phyloP scores from a whole-genome alignment of 495 filamentous ascomycete species.

The Aspergillus indologenus region DNA sequence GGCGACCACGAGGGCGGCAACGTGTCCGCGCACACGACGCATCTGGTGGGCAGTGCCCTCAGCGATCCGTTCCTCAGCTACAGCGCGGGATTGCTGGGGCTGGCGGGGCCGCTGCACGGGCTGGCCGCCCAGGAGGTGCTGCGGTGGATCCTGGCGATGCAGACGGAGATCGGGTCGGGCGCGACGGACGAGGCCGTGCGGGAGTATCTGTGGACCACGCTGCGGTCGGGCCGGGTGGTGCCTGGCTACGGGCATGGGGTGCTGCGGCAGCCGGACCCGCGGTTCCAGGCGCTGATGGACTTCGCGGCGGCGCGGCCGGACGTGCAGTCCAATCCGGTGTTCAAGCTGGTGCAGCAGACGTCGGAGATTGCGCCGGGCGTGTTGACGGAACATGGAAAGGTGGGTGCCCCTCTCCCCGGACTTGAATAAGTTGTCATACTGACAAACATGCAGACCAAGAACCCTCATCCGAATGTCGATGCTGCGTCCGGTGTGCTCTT shows the following conservation, averaged over 20 bases:
- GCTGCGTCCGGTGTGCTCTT: conserved; percentile 88
- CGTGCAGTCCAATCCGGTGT: conserved; percentile 83
- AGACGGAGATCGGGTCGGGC: conserved; percentile 73
- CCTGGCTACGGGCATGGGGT: conserved; percentile 99
- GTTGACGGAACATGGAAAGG: conserved; percentile 88
- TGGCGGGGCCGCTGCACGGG: conserved; percentile 92
- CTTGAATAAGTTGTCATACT: not conserved
- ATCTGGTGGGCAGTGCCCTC: conserved; percentile 93
- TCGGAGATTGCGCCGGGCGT: conserved; percentile 77
- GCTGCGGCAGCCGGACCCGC: conserved; percentile 92
- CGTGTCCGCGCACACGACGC: conserved; percentile 94
- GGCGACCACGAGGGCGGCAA: conserved; percentile 98
- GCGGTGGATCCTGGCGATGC: conserved; percentile 93
- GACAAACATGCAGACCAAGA: conserved; percentile 68
- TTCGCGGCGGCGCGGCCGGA: conserved; percentile 82
- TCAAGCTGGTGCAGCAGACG: conserved; percentile 89
- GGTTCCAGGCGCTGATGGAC: conserved; percentile 94
- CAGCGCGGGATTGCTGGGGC: conserved; percentile 90
- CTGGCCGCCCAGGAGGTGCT: conserved; percentile 96
- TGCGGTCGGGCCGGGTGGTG: conserved; percentile 91
- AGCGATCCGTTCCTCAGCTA: conserved; percentile 95
- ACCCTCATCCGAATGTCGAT: conserved; percentile 96
- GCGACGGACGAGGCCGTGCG: conserved; percentile 78
- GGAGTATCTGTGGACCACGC: conserved; percentile 86
- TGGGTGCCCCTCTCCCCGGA: conserved; percentile 22